phyloP scores from a whole-genome alignment of 2,329 filamentous ascomycete species.

The Colletotrichum cordylinicola region DNA sequence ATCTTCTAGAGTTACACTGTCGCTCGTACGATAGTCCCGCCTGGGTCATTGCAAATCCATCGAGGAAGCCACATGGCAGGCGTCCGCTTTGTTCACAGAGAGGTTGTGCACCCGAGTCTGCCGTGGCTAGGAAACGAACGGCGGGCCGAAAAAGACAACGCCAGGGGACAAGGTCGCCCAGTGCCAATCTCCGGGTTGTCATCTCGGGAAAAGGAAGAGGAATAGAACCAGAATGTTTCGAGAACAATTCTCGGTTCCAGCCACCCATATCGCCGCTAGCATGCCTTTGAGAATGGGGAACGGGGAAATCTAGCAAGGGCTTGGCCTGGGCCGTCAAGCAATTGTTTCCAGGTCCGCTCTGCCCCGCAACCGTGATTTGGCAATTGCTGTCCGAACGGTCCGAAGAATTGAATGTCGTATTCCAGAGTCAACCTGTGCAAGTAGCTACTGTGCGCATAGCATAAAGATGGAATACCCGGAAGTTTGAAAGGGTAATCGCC shows the following conservation, averaged over 20 bases:
- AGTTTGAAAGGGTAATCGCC: background rate
- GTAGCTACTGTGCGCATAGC: background rate
- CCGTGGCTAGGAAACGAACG: background rate
- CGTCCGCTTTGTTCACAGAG: background rate
- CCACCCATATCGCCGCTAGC: background rate
- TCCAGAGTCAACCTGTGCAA: background rate
- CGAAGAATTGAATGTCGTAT: background rate
- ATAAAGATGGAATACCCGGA: background rate
- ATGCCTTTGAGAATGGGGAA: background rate
- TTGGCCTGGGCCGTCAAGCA: background rate
- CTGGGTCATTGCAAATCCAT: background rate
- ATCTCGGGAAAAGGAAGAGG: conserved; percentile 6
- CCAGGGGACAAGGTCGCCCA: background rate
- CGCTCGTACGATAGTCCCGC: background rate
- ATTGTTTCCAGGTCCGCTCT: background rate
- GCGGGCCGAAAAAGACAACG: background rate
- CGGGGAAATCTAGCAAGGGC: background rate
- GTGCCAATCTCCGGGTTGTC: conserved; percentile 8
- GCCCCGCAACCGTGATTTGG: background rate
- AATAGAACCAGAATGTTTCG: conserved; percentile 11
- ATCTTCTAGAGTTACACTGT: background rate
- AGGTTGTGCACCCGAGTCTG: background rate
- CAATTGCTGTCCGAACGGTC: background rate
- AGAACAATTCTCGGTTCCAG: conserved; percentile 1
- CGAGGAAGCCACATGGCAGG: background rate